Percentiles rank a stretch among this genome's conserved stretches.
Conservation (phyloP, 2,329 filamentous ascomycete species). For the Aspergillus sp. region DNA sequence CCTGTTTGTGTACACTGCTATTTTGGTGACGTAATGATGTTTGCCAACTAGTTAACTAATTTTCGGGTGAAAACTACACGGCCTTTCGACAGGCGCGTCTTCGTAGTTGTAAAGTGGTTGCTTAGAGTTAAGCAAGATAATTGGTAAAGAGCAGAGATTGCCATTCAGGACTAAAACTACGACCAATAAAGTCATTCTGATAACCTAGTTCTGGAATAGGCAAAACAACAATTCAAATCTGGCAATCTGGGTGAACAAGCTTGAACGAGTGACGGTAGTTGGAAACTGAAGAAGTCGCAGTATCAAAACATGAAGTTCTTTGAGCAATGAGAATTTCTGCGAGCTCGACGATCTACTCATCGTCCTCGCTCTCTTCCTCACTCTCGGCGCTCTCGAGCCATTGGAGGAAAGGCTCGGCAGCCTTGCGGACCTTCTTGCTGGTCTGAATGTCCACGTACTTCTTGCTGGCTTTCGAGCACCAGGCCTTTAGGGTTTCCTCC, state of each 20-base stretch:
- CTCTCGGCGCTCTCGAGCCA: conserved; percentile 88
- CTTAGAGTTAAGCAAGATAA: not conserved
- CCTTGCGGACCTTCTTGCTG: conserved; percentile 94
- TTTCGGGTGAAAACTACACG: no score
- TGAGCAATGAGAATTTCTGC: not conserved
- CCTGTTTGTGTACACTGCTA: no score
- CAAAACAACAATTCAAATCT: not conserved
- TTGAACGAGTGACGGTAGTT: conserved; percentile 14
- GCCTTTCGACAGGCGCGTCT: not conserved
- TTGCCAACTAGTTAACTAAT: no score
- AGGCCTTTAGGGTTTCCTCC: conserved; percentile 85
- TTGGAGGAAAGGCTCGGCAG: conserved; percentile 87
- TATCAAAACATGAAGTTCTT: conserved; percentile 11
- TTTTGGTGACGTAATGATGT: no score
- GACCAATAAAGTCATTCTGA: not conserved
- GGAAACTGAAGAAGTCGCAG: conserved; percentile 3
- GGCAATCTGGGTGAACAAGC: not conserved
- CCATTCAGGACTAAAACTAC: conserved; percentile 6
- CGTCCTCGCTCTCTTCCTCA: conserved; percentile 63
- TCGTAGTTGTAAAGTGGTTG: no score
- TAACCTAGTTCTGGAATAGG: conserved; percentile 2
- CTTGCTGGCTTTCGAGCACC: conserved; percentile 95
- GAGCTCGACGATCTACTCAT: conserved; percentile 39
- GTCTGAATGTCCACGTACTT: conserved; percentile 90
- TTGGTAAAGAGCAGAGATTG: conserved; percentile 6